Conservation (phyloP, 1,284 basidiomycete genomes). For the Volvariella volvacea region DNA sequence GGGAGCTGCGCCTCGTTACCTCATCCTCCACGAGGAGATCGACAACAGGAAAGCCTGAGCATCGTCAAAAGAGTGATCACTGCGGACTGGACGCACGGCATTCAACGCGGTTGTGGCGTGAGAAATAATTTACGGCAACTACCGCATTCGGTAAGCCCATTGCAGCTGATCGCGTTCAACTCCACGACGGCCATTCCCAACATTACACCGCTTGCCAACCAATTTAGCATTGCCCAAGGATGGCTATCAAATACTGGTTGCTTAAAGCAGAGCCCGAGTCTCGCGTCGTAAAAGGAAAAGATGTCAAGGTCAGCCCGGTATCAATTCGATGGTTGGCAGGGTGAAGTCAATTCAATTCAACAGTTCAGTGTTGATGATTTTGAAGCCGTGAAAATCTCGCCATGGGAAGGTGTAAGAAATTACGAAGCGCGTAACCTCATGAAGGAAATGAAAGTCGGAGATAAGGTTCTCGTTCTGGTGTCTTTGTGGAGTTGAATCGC, state of each 20-base stretch:
- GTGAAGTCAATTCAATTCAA: not conserved
- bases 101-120: constrained; percentile 5
- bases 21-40: too few relatives aligned
- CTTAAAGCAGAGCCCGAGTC: constrained; percentile 92
- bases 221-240: not conserved
- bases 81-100: too few relatives aligned
- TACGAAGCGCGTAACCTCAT: constrained; percentile 90
- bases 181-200: too few relatives aligned
- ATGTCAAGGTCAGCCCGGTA: constrained; percentile 69
- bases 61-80: too few relatives aligned
- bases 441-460: constrained; percentile 84
- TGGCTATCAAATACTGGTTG: constrained; percentile 54
- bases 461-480: constrained; percentile 48
- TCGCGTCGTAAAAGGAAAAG: constrained; percentile 83
- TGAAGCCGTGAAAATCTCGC: constrained; percentile 63
- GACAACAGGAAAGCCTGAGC: too few relatives aligned
- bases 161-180: too few relatives aligned
- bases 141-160: too few relatives aligned
- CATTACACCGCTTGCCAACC: not conserved
- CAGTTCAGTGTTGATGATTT: constrained; percentile 93
- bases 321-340: constrained; percentile 1
- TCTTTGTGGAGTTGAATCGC: not conserved
- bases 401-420: constrained; percentile 92
- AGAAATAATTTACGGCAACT: not conserved
- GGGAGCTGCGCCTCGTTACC: too few relatives aligned